Evolutionary conservation across 202 grass and related monocot species (phyloP).

Genomic region (Eragrostis tef): DNA sequence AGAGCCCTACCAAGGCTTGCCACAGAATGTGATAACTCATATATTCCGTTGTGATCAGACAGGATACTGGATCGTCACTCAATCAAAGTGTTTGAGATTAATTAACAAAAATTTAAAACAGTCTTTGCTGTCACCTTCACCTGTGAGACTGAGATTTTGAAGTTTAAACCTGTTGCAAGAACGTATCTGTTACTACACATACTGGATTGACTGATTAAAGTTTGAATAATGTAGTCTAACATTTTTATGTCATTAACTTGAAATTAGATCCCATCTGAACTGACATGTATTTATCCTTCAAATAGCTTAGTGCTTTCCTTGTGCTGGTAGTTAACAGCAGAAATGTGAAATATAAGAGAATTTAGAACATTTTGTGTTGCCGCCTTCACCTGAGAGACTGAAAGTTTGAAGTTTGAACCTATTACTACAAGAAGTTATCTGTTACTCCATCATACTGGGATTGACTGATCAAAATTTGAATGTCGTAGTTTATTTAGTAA

Average conservation of each 20-base stretch:
- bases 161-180: neutral
- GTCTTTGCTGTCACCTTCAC: neutral
- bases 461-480: too few species aligned
- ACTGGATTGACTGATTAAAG: neutral
- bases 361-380: too few species aligned
- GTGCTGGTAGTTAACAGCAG: neutral
- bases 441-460: too few species aligned
- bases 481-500: too few species aligned
- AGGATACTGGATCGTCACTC: neutral
- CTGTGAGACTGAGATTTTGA: neutral
- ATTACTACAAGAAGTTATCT: too few species aligned
- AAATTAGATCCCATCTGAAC: neutral
- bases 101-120: neutral
- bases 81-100: neutral
- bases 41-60: neutral
- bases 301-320: conserved; percentile 1
- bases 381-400: too few species aligned
- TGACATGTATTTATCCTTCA: conserved; percentile 10
- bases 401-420: too few species aligned
- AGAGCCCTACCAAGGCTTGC: neutral
- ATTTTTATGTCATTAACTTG: neutral
- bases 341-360: neutral
- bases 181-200: neutral
- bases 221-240: conserved; percentile 2
- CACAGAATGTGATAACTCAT: conserved; percentile 23